Percentiles rank a stretch among this genome's conserved stretches.
These are phyloP conservation scores for Cryptococcus maquisensis DNA, from an alignment of 1,284 basidiomycete genomes.

Conservation along the genomic window DNA sequence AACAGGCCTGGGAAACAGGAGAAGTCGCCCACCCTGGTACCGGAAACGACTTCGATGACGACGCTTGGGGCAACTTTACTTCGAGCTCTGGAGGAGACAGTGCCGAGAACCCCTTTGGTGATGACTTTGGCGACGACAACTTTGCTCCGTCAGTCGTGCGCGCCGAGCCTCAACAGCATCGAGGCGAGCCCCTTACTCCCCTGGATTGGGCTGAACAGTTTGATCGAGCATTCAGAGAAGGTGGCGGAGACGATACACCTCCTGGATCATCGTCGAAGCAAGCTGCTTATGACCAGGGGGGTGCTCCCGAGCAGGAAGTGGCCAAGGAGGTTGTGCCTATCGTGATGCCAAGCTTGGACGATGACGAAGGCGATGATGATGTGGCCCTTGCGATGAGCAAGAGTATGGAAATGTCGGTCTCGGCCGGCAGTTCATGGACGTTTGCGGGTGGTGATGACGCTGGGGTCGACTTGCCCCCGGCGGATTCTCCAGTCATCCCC, in stretches of 20 bases:
- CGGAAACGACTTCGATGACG: slow-evolving; percentile 30
- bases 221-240: slow-evolving; percentile 32
- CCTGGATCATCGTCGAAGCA: not conserved
- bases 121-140: slow-evolving; percentile 45
- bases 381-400: slow-evolving; percentile 5
- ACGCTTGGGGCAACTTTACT: slow-evolving; percentile 46
- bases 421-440: slow-evolving; percentile 24
- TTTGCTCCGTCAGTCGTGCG: slow-evolving; percentile 20
- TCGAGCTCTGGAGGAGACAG: slow-evolving; percentile 22
- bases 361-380: slow-evolving; percentile 24
- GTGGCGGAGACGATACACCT: slow-evolving; percentile 1
- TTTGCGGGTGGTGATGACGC: slow-evolving; percentile 33
- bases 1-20: slow-evolving; percentile 8
- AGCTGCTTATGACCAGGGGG: not conserved
- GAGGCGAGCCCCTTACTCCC: slow-evolving; percentile 30
- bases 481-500: slow-evolving; percentile 19
- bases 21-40: slow-evolving; percentile 20
- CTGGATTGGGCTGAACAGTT: slow-evolving; percentile 45
- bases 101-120: slow-evolving; percentile 41
- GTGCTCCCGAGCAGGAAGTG: slow-evolving; percentile 10
- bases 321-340: slow-evolving; percentile 15
- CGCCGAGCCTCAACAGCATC: slow-evolving; percentile 3
- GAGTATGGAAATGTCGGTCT: slow-evolving; percentile 7
- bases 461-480: slow-evolving; percentile 40
- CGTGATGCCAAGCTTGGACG: slow-evolving; percentile 15